Percentiles rank a stretch among this genome's conserved stretches.
Evolutionary conservation across 225 moss, liverwort and hornwort genomes (phyloP).

Genomic region (Physcomitrellopsis africana): DNA sequence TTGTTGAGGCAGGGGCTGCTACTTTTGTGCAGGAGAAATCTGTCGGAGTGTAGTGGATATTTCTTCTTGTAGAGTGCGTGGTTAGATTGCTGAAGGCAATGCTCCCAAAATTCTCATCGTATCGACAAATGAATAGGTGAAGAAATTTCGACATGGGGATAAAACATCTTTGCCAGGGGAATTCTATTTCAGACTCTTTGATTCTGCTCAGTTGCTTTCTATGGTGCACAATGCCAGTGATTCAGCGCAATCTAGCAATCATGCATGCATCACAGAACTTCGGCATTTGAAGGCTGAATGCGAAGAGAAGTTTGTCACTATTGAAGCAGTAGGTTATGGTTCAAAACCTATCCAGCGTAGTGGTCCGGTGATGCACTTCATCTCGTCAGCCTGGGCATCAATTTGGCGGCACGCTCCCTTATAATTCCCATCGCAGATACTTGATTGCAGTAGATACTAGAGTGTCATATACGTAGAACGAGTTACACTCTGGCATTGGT

Average conservation of each 20-base stretch:
- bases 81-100: not conserved
- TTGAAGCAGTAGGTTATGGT: not conserved
- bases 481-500: not conserved
- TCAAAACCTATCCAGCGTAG: not conserved
- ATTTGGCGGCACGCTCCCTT: not conserved
- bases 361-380: not conserved
- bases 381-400: not conserved
- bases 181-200: not conserved
- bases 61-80: not conserved
- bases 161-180: not conserved
- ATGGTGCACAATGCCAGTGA: not conserved
- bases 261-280: not conserved
- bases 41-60: not conserved
- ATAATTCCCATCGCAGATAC: not conserved
- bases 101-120: not conserved
- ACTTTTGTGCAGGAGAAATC: conserved; percentile 7
- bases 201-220: not conserved
- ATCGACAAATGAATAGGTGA: not conserved
- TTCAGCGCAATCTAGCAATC: not conserved
- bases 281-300: not conserved
- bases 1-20: not conserved
- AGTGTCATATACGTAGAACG: too few relatives aligned
- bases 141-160: not conserved
- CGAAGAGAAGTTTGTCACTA: not conserved
- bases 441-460: not conserved